Evolutionary conservation across 2,329 filamentous ascomycete species (phyloP).

Genomic region (Leptographium wingfieldii): DNA sequence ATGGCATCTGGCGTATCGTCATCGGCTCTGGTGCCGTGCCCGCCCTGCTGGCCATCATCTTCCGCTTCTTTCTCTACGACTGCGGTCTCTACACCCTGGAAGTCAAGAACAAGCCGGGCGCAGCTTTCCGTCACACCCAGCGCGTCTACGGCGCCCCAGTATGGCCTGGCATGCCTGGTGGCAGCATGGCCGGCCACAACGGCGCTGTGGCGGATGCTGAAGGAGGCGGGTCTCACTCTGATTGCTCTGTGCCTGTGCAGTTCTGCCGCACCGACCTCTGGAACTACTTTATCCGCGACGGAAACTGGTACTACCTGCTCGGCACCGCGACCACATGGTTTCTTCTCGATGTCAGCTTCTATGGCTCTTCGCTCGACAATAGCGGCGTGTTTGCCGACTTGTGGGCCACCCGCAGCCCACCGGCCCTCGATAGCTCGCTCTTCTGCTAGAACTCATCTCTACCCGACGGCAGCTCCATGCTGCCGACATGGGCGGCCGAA

Average conservation of each 20-base stretch:
- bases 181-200: background rate
- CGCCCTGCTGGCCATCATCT: conserved; percentile 49
- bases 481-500: conserved; percentile 26
- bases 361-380: conserved; percentile 39
- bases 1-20: conserved; percentile 55
- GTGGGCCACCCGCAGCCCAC: conserved; percentile 25
- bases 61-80: conserved; percentile 55
- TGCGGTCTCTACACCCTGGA: conserved; percentile 53
- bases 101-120: conserved; percentile 47
- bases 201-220: background rate
- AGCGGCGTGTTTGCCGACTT: conserved; percentile 28
- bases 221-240: conserved; percentile 6
- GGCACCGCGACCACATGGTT: conserved; percentile 38
- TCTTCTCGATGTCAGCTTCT: conserved; percentile 44
- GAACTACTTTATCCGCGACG: conserved; percentile 36
- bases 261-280: conserved; percentile 35
- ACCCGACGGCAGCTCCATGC: conserved; percentile 27
- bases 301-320: conserved; percentile 32
- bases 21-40: conserved; percentile 53
- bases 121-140: conserved; percentile 47
- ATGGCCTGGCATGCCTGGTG: conserved; percentile 17
- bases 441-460: conserved; percentile 35
- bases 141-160: conserved; percentile 36
- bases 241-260: conserved; percentile 29
- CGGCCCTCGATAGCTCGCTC: conserved; percentile 24